phyloP scores from a whole-genome alignment of 345 rosid genomes.

The Pistacia vera region DNA sequence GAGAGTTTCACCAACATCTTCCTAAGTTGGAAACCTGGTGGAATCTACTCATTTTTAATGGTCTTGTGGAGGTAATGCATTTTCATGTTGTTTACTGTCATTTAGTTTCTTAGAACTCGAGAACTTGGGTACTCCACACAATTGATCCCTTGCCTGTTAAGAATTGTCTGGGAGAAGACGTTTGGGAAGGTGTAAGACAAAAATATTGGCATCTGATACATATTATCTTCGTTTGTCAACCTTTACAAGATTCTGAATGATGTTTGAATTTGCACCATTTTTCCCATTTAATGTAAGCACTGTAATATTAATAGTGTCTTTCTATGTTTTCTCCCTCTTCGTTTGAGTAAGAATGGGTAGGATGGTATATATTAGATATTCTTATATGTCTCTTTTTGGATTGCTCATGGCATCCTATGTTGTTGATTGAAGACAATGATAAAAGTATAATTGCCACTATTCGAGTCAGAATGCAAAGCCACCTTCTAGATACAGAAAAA shows the following conservation, averaged over 20 bases:
- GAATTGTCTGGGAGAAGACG: constrained; percentile 83
- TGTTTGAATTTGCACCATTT: background rate
- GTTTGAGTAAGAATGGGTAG: background rate
- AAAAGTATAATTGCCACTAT: background rate
- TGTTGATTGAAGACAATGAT: background rate
- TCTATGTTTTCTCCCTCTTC: constrained; percentile 6
- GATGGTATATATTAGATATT: background rate
- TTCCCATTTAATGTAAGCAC: background rate
- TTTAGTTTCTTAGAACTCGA: constrained; percentile 77
- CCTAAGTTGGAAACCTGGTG: constrained; percentile 70
- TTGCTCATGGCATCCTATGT: background rate
- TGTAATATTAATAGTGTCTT: background rate
- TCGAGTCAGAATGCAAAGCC: background rate
- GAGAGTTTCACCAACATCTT: constrained; percentile 80
- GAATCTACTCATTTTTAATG: constrained; percentile 87
- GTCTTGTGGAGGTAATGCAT: constrained; percentile 87
- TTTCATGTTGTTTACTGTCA: constrained; percentile 89
- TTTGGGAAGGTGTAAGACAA: constrained; percentile 88
- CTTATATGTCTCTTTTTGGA: constrained; percentile 1
- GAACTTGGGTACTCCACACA: constrained; percentile 75
- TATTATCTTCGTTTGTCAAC: constrained; percentile 84
- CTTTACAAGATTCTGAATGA: constrained; percentile 46
- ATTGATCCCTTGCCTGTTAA: constrained; percentile 82
- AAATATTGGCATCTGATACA: constrained; percentile 96
- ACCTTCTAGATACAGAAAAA: constrained; percentile 6